Evolutionary conservation across 1,139 yeast species (phyloP).

Genomic region (Zygosaccharomyces pseudobailii): DNA sequence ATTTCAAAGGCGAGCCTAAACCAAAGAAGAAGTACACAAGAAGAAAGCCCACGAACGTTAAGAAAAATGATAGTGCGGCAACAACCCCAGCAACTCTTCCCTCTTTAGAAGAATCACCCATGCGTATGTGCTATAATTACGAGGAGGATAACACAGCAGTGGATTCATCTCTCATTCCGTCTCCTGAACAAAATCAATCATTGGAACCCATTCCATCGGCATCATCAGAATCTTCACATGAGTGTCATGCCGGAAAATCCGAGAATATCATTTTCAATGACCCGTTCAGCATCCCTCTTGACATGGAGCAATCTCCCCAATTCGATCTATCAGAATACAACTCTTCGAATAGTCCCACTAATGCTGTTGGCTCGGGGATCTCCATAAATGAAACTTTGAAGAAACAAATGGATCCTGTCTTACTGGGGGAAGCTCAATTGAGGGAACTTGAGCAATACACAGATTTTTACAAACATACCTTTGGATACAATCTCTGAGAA

Average conservation of each 20-base stretch:
- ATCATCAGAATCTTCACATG: conserved; percentile 15
- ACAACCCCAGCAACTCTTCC: conserved; percentile 4
- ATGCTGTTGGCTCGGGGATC: background rate
- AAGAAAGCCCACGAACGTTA: background rate
- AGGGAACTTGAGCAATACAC: conserved; percentile 30
- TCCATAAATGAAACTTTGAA: conserved; percentile 17
- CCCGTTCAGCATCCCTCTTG: conserved; percentile 19
- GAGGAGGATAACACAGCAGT: conserved; percentile 9
- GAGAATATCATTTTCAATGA: conserved; percentile 12
- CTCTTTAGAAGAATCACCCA: conserved; percentile 5
- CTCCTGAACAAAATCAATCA: conserved; percentile 11
- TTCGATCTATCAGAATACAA: conserved; percentile 4
- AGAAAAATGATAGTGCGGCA: conserved; percentile 2
- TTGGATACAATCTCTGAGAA: conserved; percentile 10
- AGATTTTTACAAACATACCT: conserved; percentile 29
- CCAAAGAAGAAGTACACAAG: conserved; percentile 7
- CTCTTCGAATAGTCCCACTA: background rate
- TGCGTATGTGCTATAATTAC: conserved; percentile 5
- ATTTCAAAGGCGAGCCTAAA: conserved; percentile 18
- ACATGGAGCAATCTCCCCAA: conserved; percentile 20
- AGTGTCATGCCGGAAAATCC: background rate
- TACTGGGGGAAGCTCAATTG: conserved; percentile 23
- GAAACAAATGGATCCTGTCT: conserved; percentile 20
- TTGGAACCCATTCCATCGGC: conserved; percentile 14
- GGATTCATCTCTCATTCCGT: conserved; percentile 11